phyloP scores from a whole-genome alignment of 805 yeast species.

The Cyberlindnera misumaiensis region DNA sequence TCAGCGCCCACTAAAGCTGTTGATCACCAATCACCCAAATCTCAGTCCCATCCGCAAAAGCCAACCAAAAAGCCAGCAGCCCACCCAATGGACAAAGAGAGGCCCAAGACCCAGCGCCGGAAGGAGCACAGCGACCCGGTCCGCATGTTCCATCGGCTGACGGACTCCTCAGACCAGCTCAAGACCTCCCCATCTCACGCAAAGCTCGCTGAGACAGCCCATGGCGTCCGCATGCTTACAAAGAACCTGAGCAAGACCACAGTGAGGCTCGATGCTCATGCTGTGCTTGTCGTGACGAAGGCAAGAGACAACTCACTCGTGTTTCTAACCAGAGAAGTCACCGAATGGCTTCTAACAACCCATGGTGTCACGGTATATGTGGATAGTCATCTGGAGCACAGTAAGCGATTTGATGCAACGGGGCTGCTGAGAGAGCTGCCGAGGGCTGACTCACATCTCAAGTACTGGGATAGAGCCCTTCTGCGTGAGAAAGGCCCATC shows the following conservation, averaged over 20 bases:
- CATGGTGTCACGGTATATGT: constrained; percentile 54
- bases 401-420: constrained; percentile 55
- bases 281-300: constrained; percentile 81
- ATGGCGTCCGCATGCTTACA: constrained; percentile 72
- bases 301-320: constrained; percentile 78
- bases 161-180: constrained; percentile 33
- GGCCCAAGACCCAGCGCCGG: constrained; percentile 1
- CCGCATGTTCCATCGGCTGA: constrained; percentile 18
- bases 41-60: not conserved
- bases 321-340: constrained; percentile 68
- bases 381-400: constrained; percentile 57
- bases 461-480: constrained; percentile 64
- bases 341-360: constrained; percentile 60
- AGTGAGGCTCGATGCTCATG: constrained; percentile 59
- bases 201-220: constrained; percentile 72
- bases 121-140: constrained; percentile 9
- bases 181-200: constrained; percentile 61
- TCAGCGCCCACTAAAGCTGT: not conserved
- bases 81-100: not conserved
- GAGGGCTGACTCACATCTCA: constrained; percentile 35
- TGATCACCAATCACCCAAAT: not conserved
- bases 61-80: too few species aligned
- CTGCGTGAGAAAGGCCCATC: constrained; percentile 36
- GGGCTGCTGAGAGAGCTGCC: constrained; percentile 45
- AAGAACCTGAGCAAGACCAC: constrained; percentile 65